phyloP scores from a whole-genome alignment of 192 early-diverging fungal species.

The Linnemannia hyalina region DNA sequence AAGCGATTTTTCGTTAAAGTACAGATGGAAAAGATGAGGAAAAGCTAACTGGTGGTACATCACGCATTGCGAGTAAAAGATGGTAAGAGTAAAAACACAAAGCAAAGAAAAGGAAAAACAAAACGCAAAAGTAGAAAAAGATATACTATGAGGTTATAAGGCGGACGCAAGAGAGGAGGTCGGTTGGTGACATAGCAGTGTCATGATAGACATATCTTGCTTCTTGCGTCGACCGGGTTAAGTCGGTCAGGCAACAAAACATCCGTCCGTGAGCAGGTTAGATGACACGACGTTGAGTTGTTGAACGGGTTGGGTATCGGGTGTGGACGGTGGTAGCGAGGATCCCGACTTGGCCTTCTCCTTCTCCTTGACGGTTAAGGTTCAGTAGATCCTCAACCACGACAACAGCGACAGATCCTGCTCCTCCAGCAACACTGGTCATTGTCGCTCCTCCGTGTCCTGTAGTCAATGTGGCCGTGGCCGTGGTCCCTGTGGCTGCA shows the following conservation, averaged over 20 bases:
- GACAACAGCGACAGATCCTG: neutral
- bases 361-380: constrained; percentile 2
- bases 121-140: neutral
- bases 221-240: neutral
- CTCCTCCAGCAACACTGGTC: neutral
- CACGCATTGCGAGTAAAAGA: neutral
- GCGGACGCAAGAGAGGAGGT: neutral
- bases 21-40: neutral
- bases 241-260: neutral
- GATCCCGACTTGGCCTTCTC: neutral
- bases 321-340: neutral
- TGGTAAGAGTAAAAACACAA: constrained; percentile 1
- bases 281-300: neutral
- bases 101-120: neutral
- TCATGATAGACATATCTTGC: neutral
- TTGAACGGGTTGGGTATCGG: neutral
- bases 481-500: neutral
- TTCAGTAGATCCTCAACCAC: constrained; percentile 8
- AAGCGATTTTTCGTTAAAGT: constrained; percentile 8
- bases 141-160: neutral
- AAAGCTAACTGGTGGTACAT: neutral
- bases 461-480: neutral
- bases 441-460: neutral
- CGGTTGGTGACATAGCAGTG: neutral
- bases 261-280: neutral